These are phyloP conservation scores for Suillus subluteus DNA, from an alignment of 768 basidiomycete genomes.

Conservation along the genomic window DNA sequence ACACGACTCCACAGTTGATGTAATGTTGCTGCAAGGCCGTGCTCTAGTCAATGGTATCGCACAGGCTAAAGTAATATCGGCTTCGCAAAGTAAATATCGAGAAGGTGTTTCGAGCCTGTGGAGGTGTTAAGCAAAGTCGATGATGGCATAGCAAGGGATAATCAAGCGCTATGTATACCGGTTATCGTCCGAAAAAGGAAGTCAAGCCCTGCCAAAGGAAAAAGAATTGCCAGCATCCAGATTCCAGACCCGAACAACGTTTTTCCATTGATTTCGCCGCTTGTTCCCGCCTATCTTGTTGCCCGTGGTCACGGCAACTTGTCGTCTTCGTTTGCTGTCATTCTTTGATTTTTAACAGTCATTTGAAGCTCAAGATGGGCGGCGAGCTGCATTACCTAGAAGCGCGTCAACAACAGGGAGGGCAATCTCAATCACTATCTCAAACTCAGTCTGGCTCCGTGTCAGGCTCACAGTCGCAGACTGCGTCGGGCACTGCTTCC, in stretches of 20 bases:
- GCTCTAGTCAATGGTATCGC: not conserved
- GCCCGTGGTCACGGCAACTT: constrained; percentile 8
- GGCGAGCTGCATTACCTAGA: not conserved
- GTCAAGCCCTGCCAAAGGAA: not conserved
- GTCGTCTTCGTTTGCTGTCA: constrained; percentile 4
- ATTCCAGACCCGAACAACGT: constrained; percentile 10
- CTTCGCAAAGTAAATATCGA: not conserved
- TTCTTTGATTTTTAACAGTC: constrained; percentile 6
- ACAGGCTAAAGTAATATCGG: not conserved
- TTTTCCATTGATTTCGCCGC: constrained; percentile 10
- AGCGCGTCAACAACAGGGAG: constrained; percentile 14
- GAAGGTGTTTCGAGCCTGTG: not conserved
- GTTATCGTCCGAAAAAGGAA: constrained; percentile 13
- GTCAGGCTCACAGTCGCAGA: constrained; percentile 12
- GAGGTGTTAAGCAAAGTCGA: not conserved
- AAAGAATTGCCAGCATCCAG: not conserved
- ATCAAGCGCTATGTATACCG: not conserved
- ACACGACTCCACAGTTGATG: constrained; percentile 1
- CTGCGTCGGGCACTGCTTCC: constrained; percentile 13
- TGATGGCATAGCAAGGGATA: not conserved
- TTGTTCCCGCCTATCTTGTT: constrained; percentile 7
- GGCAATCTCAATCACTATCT: constrained; percentile 15
- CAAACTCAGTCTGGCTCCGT: constrained; percentile 16
- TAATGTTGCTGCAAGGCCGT: not conserved
- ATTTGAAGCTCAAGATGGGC: constrained; percentile 1